Evolutionary conservation across 1,139 yeast species (phyloP).

Genomic region (Hanseniaspora uvarum): DNA sequence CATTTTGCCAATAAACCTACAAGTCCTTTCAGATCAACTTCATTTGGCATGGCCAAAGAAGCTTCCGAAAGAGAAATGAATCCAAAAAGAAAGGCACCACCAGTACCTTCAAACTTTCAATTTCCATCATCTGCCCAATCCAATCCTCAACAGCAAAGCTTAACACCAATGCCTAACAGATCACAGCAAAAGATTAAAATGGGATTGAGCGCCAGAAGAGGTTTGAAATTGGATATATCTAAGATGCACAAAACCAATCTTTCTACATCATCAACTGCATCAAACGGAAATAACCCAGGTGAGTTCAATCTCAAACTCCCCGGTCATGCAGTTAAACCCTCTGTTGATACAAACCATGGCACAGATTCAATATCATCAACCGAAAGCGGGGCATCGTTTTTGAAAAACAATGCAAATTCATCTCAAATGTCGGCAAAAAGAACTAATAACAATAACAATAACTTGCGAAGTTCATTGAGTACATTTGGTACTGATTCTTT

Average conservation of each 20-base stretch:
- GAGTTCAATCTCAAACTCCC: conserved; percentile 1
- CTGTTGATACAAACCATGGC: conserved; percentile 25
- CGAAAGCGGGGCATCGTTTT: background rate
- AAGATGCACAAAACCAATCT: conserved; percentile 14
- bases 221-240: conserved; percentile 29
- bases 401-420: background rate
- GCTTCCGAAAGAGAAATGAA: conserved; percentile 20
- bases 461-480: conserved; percentile 18
- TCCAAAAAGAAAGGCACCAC: conserved; percentile 14
- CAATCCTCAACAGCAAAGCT: background rate
- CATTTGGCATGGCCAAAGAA: conserved; percentile 29
- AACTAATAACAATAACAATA: conserved; percentile 8
- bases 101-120: conserved; percentile 14
- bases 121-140: conserved; percentile 1
- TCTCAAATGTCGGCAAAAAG: background rate
- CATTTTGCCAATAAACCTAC: background rate
- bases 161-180: conserved; percentile 9
- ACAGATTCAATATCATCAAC: conserved; percentile 13
- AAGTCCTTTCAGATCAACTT: conserved; percentile 10
- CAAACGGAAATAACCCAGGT: background rate
- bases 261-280: background rate
- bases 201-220: conserved; percentile 32
- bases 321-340: background rate
- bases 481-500: conserved; percentile 17
- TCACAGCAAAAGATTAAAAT: conserved; percentile 22